Base-by-base conservation (phyloP, 2,329 filamentous ascomycete genomes). In the Colletotrichum costaricense region DNA sequence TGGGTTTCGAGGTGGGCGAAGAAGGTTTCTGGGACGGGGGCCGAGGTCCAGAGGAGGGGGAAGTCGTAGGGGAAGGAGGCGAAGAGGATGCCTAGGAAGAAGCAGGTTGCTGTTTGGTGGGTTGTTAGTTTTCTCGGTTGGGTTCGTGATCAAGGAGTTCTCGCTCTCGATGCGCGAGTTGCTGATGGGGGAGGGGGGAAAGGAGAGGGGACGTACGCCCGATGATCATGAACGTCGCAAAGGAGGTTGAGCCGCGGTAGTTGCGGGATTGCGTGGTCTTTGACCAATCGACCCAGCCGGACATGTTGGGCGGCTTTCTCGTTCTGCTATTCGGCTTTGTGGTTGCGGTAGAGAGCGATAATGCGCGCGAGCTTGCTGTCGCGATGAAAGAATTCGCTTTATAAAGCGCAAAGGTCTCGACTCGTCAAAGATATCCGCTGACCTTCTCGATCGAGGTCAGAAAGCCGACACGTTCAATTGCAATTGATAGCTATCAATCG, bases 11-110 rank as follows among this genome's bases (percentile, higher is more conserved):
- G 92, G 80, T 95, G 92, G 82, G 93, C 90, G 81, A 94, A 95
- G 89, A 96, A 97, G 56, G 88, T 81, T 52, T 88, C 86, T 73
- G 89, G 88, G 66, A 93, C 87, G 68, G 87, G 88, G 55, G 90
- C 91, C 35, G 91, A 90, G 64, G 92, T 93, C 89, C 94, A 97
- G 67, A 97, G 93, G 75, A 97, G 92, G 73, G 94, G 93, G 86
- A 95, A 97, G 88, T 97, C 97, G 88, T 98, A 99, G 74, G 97
- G 95, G 84, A 98, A 97, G 75, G 93, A 92, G 78, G 95, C 95
- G 90, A 98, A 99, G 84, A 99, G 93, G 83, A 98, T 95, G 78
- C 97, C 97, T 76, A 99, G 93, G 90, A 98, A 98, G 90, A 99
- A 99, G 84, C 94, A 98, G 76, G 94, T 95, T 76, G 93, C 93